Evolutionary conservation across 306 rosid species (phyloP).

Genomic region (Prunus fruticosa): DNA sequence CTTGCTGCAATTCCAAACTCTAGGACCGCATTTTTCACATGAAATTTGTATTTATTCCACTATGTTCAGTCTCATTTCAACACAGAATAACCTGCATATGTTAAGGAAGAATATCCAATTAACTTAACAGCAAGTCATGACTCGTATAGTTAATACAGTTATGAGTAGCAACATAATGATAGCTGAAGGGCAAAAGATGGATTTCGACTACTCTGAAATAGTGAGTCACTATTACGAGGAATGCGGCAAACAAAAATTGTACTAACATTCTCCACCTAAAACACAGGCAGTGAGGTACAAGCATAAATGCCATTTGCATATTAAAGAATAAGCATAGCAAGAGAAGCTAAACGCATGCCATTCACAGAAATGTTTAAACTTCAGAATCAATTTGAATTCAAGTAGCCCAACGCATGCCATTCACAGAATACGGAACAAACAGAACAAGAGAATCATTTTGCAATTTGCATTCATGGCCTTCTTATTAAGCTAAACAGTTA

Average conservation of each 20-base stretch:
- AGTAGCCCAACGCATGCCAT: not conserved
- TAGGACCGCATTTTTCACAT: constrained; percentile 9
- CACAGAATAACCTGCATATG: not conserved
- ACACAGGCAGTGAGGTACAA: too few species aligned
- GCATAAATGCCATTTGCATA: too few species aligned
- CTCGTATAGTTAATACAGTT: not conserved
- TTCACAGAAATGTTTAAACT: not conserved
- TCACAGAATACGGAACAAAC: not conserved
- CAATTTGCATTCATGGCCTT: not conserved
- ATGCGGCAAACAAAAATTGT: not conserved
- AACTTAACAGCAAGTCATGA: not conserved
- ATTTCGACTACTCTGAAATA: not conserved
- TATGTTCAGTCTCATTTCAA: not conserved
- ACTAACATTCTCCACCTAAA: not conserved
- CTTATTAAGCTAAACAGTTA: not conserved
- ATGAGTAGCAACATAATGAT: not conserved
- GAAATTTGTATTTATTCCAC: not conserved
- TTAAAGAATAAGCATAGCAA: not conserved
- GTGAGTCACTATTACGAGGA: not conserved
- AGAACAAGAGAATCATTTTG: too few species aligned
- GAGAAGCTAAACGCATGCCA: not conserved
- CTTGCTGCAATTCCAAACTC: constrained; percentile 20
- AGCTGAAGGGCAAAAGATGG: not conserved
- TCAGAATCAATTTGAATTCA: not conserved
- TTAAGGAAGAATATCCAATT: constrained; percentile 7